These are phyloP conservation scores for Digitaria exilis DNA, from an alignment of 202 grass and related monocot genomes.

Conservation along the genomic window DNA sequence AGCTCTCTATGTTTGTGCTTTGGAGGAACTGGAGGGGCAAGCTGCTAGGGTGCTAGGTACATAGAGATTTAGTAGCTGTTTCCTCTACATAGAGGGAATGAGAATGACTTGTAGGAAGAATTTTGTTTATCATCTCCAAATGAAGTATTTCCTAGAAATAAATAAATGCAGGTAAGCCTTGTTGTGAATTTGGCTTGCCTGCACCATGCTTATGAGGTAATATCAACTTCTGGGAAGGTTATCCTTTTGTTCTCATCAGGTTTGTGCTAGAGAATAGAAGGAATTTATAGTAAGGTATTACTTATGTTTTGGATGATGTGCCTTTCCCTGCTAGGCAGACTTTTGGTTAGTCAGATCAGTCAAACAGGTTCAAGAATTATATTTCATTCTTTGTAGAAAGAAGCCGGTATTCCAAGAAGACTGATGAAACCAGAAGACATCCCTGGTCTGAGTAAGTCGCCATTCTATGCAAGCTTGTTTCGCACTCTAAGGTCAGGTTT, in stretches of 20 bases:
- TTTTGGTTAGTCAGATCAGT: neutral
- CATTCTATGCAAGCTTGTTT: slow-evolving; percentile 12
- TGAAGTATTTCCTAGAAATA: neutral
- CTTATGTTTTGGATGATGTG: neutral
- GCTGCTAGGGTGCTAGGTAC: neutral
- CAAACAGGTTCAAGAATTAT: slow-evolving; percentile 1
- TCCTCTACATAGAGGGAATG: neutral
- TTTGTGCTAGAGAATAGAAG: slow-evolving; percentile 29
- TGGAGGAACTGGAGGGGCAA: neutral
- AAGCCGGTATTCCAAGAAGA: slow-evolving; percentile 91
- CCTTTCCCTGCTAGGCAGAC: neutral
- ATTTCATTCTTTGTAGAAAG: slow-evolving; percentile 74
- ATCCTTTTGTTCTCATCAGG: slow-evolving; percentile 16
- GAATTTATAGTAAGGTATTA: neutral
- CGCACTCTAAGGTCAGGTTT: neutral
- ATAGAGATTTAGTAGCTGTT: neutral
- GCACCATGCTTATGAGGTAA: neutral
- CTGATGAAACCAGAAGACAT: slow-evolving; percentile 90
- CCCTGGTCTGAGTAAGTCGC: slow-evolving; percentile 88
- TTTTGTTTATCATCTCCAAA: neutral
- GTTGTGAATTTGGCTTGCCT: neutral
- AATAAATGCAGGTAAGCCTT: neutral
- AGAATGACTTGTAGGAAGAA: neutral
- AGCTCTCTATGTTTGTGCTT: neutral
- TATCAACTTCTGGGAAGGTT: neutral